Conservation (phyloP, 768 basidiomycete species). For the Gautieria morchelliformis region DNA sequence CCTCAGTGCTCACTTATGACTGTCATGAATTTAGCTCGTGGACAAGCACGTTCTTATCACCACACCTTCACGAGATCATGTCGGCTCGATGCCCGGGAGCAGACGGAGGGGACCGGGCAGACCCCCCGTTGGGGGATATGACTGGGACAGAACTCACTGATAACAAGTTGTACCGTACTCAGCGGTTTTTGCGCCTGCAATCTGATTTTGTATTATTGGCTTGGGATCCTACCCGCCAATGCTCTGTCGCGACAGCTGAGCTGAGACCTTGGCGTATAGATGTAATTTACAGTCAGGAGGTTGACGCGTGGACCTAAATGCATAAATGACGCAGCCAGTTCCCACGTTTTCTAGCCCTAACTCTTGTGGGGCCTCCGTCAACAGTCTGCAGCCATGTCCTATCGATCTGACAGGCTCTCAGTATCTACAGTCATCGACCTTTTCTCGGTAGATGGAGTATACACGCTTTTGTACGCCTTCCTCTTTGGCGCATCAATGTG, state of each 20-base stretch:
- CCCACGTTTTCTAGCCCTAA: neutral
- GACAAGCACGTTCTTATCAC: slow-evolving; percentile 65
- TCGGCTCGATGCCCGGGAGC: slow-evolving; percentile 25
- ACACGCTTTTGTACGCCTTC: slow-evolving; percentile 1
- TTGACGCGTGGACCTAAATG: too few relatives aligned
- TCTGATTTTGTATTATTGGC: too few relatives aligned
- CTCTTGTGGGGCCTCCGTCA: too few relatives aligned
- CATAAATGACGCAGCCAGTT: neutral
- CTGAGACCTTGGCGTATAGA: too few relatives aligned
- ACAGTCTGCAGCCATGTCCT: neutral
- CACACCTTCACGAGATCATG: slow-evolving; percentile 44
- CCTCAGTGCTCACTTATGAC: slow-evolving; percentile 11
- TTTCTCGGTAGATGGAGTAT: slow-evolving; percentile 1
- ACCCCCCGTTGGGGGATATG: slow-evolving; percentile 36
- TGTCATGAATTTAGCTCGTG: slow-evolving; percentile 41
- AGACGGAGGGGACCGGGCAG: slow-evolving; percentile 42
- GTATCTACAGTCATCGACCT: neutral
- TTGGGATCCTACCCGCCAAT: too few relatives aligned
- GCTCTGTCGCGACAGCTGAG: too few relatives aligned
- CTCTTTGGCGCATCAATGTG: slow-evolving; percentile 29
- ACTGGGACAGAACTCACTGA: slow-evolving; percentile 40
- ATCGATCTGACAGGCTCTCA: neutral
- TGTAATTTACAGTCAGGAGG: too few relatives aligned
- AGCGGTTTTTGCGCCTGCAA: too few relatives aligned
- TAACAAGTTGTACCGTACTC: neutral